Base-by-base conservation (phyloP, 306 rosid genomes). In the Vachellia collinsii region DNA sequence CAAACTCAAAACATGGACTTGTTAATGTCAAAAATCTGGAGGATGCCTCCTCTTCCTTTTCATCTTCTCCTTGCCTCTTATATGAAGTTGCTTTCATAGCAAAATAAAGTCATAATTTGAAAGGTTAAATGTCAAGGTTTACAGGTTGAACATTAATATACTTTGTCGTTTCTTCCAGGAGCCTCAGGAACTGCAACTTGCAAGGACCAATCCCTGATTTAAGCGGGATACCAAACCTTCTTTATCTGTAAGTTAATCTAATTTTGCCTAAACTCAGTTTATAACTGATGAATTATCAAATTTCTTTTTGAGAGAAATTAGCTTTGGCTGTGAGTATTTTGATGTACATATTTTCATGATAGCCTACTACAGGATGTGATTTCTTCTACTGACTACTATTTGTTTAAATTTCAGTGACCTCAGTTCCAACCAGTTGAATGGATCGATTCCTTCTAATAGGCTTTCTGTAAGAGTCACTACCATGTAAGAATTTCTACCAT, bases 131-230 rank as follows among this genome's bases (percentile, higher is more conserved):
- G 46, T 67, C 56, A 46, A 74, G 50, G 50, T 54, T 77, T 23
- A 37, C 23, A 37, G 48, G 25, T 38, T 38, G 69, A 53, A 36
- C 12, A 16, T 66, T 70, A 72, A 68, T 83, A 67, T 67, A 77
- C 65, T 74, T 82, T 48, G 37, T 85, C 85, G 76, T 58, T 77
- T 76, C 69, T 83, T 7, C 66, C 83, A 96, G 99, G 97, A 92
- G 97, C 72, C 90, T 96, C 72, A 86, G 97, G 87, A 93, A 92
- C 84, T 96, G 98, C 91, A 85, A 11, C 76, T 86, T 96, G 85
- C 87, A 75, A 80, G 99, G 99, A 73, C 90, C 88, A n/a, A 68
- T 96, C 78, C 99, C 99, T 73, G 91, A 96, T 88, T 82, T 96
- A 37, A 93, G 97, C 84, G 46, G 46, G 54, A 86, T 93, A 83